Base-by-base conservation (phyloP, 2,329 filamentous ascomycete species). In the Hypoxylon sp. region DNA sequence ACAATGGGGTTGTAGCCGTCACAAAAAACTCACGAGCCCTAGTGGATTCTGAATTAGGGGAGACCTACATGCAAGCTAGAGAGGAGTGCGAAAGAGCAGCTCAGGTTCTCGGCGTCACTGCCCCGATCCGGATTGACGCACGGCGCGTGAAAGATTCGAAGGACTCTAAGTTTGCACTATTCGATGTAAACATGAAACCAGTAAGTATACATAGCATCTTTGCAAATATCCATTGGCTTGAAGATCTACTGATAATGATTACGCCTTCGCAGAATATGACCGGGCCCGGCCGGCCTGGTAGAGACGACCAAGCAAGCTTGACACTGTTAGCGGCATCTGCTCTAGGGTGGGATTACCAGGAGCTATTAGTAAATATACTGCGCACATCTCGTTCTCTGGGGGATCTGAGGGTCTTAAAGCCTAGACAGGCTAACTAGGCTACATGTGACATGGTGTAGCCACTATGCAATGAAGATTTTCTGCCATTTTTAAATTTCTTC, bases 121-220 rank as follows among this genome's bases (percentile, higher is more conserved):
- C 83, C 1, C 81, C 81, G 0, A 83, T 85, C 25, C 76, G 82
- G 0, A 82, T 86, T 49, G 83, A 86, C 68, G 78, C 84, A 0
- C 76, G 83, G 14, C 77, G 83, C 7, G 79, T 81, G 32, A 62
- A 65, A 2, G 61, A 76, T 1, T 75, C 74, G 21, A 46, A 41
- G 14, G 7, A 25, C 0, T 77, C 74, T 0, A 74, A 74, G 1
- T 86, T 86, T 75, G 81, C 81, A 0, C 72, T 85, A 17, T 86
- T 86, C 68, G 83, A 86, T 73, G 77, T 86, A 11, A 85, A 85
- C 60, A 84, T 86, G 81, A 85, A 86, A 71, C 83, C 83, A 14
- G 81, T 82, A 73, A 76, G 80, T 78, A 25, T 45, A 43, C 56
- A 68, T 69, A 74, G 72, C 7, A 25, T 32, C 23, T 14, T 13